Evolutionary conservation across 352 stramenopile species (phyloP).

Genomic region (Phytophthora uliginosa): DNA sequence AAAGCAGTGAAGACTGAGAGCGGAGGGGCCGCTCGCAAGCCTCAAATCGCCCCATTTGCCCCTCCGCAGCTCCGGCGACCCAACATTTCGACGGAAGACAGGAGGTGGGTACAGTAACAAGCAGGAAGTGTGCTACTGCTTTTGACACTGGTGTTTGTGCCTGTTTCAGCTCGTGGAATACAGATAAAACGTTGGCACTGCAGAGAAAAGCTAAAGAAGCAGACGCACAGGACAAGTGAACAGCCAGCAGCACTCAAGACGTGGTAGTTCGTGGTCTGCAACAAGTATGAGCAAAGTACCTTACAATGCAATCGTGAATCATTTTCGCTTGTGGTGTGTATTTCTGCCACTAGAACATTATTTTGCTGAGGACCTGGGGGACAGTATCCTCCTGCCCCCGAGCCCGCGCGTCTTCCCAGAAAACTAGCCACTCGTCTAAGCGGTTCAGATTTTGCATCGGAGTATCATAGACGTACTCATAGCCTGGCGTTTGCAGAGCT

Average conservation of each 20-base stretch:
- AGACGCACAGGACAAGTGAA: constrained; percentile 7
- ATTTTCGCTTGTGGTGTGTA: too few relatives aligned
- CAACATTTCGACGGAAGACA: constrained; percentile 80
- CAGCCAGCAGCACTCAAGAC: background rate
- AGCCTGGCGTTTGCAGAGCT: constrained; percentile 27
- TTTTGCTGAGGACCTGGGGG: too few relatives aligned
- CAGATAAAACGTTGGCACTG: constrained; percentile 61
- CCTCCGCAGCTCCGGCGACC: constrained; percentile 74
- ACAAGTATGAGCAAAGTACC: too few relatives aligned
- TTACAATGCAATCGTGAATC: too few relatives aligned
- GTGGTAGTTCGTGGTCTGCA: too few relatives aligned
- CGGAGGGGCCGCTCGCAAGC: constrained; percentile 16
- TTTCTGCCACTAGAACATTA: too few relatives aligned
- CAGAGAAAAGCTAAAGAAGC: constrained; percentile 48
- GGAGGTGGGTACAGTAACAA: constrained; percentile 40
- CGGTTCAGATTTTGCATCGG: background rate
- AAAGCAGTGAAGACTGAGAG: constrained; percentile 36
- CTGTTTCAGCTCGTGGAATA: constrained; percentile 72
- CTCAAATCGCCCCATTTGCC: constrained; percentile 44
- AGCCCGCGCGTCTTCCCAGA: too few relatives aligned
- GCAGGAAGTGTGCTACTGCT: background rate
- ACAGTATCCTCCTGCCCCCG: too few relatives aligned
- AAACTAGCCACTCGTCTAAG: background rate
- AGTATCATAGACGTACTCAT: constrained; percentile 20
- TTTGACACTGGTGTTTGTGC: constrained; percentile 1